Conservation (phyloP, 202 grass and related monocot genomes). For the Carex arenaria region DNA sequence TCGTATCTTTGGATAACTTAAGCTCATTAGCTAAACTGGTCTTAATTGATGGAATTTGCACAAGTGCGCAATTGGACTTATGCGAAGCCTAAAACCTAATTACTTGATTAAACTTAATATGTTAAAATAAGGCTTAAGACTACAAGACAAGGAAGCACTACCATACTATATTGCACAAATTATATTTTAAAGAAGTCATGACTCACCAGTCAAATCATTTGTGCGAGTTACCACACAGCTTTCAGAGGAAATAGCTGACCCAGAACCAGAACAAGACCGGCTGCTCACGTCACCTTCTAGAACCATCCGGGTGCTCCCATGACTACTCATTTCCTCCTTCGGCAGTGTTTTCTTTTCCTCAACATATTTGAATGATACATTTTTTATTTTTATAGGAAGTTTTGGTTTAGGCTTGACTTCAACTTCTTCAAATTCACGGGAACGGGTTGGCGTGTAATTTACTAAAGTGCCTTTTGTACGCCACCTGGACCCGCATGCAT, state of each 20-base stretch:
- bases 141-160: not conserved
- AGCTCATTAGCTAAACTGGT: not conserved
- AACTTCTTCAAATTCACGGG: constrained; percentile 34
- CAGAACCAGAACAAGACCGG: constrained; percentile 30
- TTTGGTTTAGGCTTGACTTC: constrained; percentile 19
- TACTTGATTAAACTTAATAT: not conserved
- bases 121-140: not conserved
- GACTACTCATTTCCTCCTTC: constrained; percentile 21
- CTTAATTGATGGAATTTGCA: no score
- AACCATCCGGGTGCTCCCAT: constrained; percentile 27
- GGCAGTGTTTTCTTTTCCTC: constrained; percentile 30
- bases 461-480: constrained; percentile 45
- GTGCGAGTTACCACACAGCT: constrained; percentile 25
- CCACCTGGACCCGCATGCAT: constrained; percentile 58
- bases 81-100: not conserved
- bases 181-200: not conserved
- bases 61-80: no score
- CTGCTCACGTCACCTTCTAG: constrained; percentile 28
- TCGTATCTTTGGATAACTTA: not conserved
- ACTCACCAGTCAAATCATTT: constrained; percentile 31
- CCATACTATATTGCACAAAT: not conserved
- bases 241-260: constrained; percentile 31
- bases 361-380: constrained; percentile 20
- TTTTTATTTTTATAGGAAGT: constrained; percentile 24
- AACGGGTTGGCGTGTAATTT: constrained; percentile 41